Evolutionary conservation across 768 basidiomycete genomes (phyloP), one percentile per base, ranked within the genome.

Genomic region (Chalciporus chontae): DNA sequence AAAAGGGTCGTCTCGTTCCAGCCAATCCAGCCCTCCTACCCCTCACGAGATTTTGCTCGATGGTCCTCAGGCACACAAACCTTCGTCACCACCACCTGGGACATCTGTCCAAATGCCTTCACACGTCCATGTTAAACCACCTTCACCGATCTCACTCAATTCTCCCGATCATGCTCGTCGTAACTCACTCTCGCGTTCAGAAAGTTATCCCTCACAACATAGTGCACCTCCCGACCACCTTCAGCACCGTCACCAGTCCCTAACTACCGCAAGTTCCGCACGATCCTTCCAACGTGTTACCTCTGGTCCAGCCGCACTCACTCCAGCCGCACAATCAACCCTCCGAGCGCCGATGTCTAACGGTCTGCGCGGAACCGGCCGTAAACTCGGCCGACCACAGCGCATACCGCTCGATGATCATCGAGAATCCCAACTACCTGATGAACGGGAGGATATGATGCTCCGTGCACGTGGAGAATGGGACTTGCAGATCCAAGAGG

Each of bases 241-340:
- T 47, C 71, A 38, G 53, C 63, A 60, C 51, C 70, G 47, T 56
- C 59, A 50, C 53, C 71, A 60, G 58, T 59, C 55, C 39, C 32
- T 42, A 29, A 40, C 60, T 14, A 59, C 59, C 23, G 44, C 53
- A 46, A 53, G 14, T 10, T 48, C 66, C 6, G 60, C 70, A 9
- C 77, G 87, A 43, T 79, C 80, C 6, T 83, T 90, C 59, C 78
- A 81, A 53, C 84, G 88, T 53, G 77, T 81, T 34, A 74, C 77
- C 3, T 90, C 87, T 9, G 83, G 79, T 24, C 80, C 86, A 9
- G 70, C 75, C 45, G 60, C 61, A 32, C 59, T 59, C 41, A 72
- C 63, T 3, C 68, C 59, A 14, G 67, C 58, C 10, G 52, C 68
- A 2, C 66, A 65, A 51, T 49, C 62, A 17, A 46, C 67, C 23